These are phyloP conservation scores for Soucietia sequanensis DNA, from an alignment of 805 yeast genomes.

Conservation along the genomic window DNA sequence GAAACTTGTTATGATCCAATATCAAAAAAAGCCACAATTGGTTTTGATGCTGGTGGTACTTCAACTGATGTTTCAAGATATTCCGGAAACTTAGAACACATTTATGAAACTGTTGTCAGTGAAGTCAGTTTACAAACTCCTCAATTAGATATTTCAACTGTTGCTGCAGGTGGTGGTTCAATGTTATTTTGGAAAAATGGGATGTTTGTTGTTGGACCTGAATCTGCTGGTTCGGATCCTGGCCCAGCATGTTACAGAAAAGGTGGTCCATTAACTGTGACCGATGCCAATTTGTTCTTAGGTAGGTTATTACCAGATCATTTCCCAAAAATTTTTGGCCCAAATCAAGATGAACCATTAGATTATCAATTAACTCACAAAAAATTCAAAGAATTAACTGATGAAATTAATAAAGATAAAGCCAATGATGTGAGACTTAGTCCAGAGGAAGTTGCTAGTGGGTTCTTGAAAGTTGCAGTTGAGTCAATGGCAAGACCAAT, in stretches of 20 bases:
- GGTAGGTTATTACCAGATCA: conserved; percentile 35
- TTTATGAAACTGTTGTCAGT: conserved; percentile 45
- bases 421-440: conserved; percentile 16
- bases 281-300: conserved; percentile 37
- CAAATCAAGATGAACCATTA: conserved; percentile 30
- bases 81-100: conserved; percentile 40
- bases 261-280: conserved; percentile 40
- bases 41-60: conserved; percentile 47
- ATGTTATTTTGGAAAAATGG: conserved; percentile 38
- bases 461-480: conserved; percentile 33
- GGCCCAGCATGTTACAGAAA: conserved; percentile 42
- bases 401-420: conserved; percentile 43
- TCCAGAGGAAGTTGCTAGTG: conserved; percentile 32
- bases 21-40: conserved; percentile 30
- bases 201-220: conserved; percentile 40
- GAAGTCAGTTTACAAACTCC: conserved; percentile 46
- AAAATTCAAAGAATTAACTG: conserved; percentile 50
- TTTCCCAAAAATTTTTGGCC: conserved; percentile 40
- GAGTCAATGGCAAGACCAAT: conserved; percentile 36
- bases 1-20: conserved; percentile 63
- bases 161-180: conserved; percentile 48
- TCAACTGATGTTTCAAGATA: conserved; percentile 46
- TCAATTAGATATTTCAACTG: conserved; percentile 44
- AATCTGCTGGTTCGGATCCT: conserved; percentile 40
- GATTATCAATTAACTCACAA: conserved; percentile 41